These are phyloP conservation scores for Parafenestella ontariensis DNA, from an alignment of 2,329 filamentous ascomycete species.

Conservation along the genomic window DNA sequence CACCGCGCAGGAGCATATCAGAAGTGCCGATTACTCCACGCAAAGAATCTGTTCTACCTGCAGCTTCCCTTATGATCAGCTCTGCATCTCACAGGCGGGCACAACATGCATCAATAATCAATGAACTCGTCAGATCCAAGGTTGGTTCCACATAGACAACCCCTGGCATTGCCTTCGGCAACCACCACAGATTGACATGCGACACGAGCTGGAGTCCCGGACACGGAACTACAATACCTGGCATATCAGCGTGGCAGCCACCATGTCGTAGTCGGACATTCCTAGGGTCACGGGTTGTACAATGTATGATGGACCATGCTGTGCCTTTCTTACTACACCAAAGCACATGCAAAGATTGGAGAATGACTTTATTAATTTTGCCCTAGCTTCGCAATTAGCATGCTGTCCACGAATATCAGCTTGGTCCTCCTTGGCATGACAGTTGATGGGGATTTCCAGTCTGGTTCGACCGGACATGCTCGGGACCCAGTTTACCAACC, in stretches of 20 bases:
- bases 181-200: slow-evolving; percentile 8
- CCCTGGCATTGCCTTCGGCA: background rate
- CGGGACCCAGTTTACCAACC: background rate
- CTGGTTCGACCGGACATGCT: background rate
- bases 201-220: slow-evolving; percentile 1
- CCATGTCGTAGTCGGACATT: background rate
- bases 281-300: background rate
- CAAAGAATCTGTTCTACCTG: slow-evolving; percentile 3
- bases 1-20: slow-evolving; percentile 5
- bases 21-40: slow-evolving; percentile 7
- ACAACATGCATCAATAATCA: slow-evolving; percentile 4
- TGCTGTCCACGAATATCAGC: background rate
- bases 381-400: too few species aligned
- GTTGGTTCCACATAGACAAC: background rate
- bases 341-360: background rate
- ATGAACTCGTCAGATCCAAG: too few species aligned
- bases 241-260: slow-evolving; percentile 7
- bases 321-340: background rate
- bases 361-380: too few species aligned
- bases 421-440: background rate
- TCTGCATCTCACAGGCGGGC: slow-evolving; percentile 1
- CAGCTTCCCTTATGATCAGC: slow-evolving; percentile 1
- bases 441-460: background rate
- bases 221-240: background rate
- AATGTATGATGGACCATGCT: background rate